A percentile compares a stretch with the other conserved stretches of the same genome.
Evolutionary conservation across 257 asterid genomes (phyloP).

Genomic region (Hygrophila difformis): DNA sequence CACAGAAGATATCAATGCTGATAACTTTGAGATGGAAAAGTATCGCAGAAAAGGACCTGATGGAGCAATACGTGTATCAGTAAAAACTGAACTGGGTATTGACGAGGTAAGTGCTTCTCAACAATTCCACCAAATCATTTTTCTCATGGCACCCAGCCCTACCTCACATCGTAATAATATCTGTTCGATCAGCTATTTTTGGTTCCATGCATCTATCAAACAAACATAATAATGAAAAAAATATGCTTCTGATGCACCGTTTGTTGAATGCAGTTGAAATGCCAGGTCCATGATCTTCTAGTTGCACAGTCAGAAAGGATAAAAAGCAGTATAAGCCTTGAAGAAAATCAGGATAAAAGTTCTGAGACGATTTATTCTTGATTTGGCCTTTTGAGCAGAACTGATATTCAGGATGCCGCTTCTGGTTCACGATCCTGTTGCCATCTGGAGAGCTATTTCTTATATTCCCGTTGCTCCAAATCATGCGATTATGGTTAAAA

Average conservation of each 20-base stretch:
- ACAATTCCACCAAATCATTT: too few relatives aligned
- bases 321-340: constrained; percentile 22
- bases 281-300: constrained; percentile 63
- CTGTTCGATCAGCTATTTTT: too few relatives aligned
- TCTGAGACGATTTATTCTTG: neutral
- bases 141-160: too few relatives aligned
- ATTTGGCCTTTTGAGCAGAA: neutral
- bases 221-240: constrained; percentile 1
- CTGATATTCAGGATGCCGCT: neutral
- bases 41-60: constrained; percentile 83
- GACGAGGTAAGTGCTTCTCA: too few relatives aligned
- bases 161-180: too few relatives aligned
- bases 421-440: too few relatives aligned
- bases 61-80: constrained; percentile 76
- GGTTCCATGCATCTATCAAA: too few relatives aligned
- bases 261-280: constrained; percentile 48
- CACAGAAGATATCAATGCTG: constrained; percentile 53
- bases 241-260: constrained; percentile 5
- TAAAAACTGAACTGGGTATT: constrained; percentile 53
- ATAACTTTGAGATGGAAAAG: constrained; percentile 54
- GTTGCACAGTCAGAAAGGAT: constrained; percentile 51
- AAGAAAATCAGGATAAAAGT: constrained; percentile 30
- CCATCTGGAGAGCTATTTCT: too few relatives aligned
- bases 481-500: too few relatives aligned
- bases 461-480: too few relatives aligned